Conservation (phyloP, 140 eudicot genomes). For the Ambrosia hybrid region DNA sequence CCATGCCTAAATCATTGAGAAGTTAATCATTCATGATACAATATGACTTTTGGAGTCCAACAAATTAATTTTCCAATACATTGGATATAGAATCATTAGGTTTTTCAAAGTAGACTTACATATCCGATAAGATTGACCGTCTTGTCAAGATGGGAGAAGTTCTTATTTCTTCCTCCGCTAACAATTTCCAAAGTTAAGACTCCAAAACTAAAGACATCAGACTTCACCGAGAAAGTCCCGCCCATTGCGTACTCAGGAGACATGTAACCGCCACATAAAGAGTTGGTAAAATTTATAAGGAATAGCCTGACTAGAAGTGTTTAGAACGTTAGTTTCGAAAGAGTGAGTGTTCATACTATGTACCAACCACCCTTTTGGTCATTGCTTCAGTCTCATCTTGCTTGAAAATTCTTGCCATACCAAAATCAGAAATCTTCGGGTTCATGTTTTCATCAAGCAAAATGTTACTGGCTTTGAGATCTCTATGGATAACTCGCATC, state of each 20-base stretch:
- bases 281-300: not conserved
- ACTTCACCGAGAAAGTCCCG: slow-evolving; percentile 36
- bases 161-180: slow-evolving; percentile 36
- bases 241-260: slow-evolving; percentile 46
- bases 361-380: no score
- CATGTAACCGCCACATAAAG: slow-evolving; percentile 42
- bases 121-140: slow-evolving; percentile 30
- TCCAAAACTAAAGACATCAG: slow-evolving; percentile 46
- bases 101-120: slow-evolving; percentile 17
- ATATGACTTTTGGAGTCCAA: not conserved
- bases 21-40: not conserved
- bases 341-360: slow-evolving; percentile 16
- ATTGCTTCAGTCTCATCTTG: no score
- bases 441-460: no score
- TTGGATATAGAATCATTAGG: not conserved
- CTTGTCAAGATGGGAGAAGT: slow-evolving; percentile 28
- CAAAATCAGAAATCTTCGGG: no score
- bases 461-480: no score
- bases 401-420: no score
- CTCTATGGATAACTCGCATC: no score
- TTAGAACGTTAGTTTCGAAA: not conserved
- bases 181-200: slow-evolving; percentile 35
- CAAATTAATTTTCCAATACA: not conserved
- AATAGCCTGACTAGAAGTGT: no score
- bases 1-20: slow-evolving; percentile 29